Conservation (phyloP, 306 rosid genomes). For the Glycyrrhiza uralensis region DNA sequence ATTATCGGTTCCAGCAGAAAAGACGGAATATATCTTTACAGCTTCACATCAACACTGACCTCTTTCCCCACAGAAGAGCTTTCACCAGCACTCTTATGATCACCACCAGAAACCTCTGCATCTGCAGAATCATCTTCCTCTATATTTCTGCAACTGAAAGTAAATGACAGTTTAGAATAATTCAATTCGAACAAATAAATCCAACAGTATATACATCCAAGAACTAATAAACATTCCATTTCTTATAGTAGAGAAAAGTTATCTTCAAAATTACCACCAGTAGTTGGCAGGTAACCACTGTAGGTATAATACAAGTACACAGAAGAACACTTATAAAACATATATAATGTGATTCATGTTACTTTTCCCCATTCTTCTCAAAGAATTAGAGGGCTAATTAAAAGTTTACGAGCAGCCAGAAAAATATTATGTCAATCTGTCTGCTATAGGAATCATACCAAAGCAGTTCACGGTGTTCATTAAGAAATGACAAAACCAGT, state of each 20-base stretch:
- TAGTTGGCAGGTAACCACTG: background rate
- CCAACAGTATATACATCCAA: background rate
- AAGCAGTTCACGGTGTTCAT: background rate
- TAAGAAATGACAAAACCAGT: background rate
- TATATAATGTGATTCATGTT: too few relatives aligned
- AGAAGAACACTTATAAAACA: background rate
- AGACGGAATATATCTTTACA: slow-evolving; percentile 30
- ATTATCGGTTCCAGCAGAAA: slow-evolving; percentile 21
- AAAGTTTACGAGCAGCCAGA: background rate
- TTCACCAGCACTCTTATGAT: slow-evolving; percentile 50
- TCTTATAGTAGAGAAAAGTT: background rate
- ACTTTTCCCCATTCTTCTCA: background rate
- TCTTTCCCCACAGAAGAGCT: slow-evolving; percentile 51
- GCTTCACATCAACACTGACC: slow-evolving; percentile 50
- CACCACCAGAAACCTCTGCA: slow-evolving; percentile 62
- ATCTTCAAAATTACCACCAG: background rate
- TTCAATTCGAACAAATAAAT: background rate
- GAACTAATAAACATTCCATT: slow-evolving; percentile 14
- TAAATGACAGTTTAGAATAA: background rate
- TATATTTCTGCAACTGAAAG: slow-evolving; percentile 55
- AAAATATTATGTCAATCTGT: background rate
- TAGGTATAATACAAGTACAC: background rate
- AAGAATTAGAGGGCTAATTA: background rate
- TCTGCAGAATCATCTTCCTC: slow-evolving; percentile 62
- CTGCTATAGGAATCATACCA: background rate